Percentiles rank a stretch among this genome's conserved stretches.
Evolutionary conservation across 352 stramenopile species (phyloP).

Genomic region (Blastocystis sp.): DNA sequence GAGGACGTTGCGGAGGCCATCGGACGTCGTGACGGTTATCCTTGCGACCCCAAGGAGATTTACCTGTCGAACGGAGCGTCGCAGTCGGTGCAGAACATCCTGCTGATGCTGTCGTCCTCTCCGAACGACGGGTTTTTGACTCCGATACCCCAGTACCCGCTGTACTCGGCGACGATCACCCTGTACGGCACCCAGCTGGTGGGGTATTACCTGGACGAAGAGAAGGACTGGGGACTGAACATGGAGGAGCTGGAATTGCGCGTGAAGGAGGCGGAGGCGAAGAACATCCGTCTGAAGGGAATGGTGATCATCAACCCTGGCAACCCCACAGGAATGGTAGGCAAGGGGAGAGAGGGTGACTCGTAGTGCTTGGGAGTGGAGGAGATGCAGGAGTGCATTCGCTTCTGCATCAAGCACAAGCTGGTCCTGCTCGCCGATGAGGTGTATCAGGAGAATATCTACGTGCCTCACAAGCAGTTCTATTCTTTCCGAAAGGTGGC

Average conservation of each 20-base stretch:
- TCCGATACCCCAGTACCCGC: constrained; percentile 96
- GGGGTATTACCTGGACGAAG: constrained; percentile 93
- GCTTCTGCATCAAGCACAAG: constrained; percentile 85
- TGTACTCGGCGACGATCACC: constrained; percentile 94
- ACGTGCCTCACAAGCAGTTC: constrained; percentile 82
- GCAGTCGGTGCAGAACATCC: constrained; percentile 82
- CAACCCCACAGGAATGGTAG: constrained; percentile 91
- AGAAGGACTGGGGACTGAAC: constrained; percentile 80
- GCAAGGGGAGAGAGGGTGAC: constrained; percentile 61
- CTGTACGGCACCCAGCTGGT: constrained; percentile 85
- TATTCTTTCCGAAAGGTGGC: constrained; percentile 88
- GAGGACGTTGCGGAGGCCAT: constrained; percentile 83
- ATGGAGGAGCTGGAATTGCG: constrained; percentile 77
- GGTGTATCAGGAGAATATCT: constrained; percentile 99
- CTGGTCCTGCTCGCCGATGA: constrained; percentile 91
- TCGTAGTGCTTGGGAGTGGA: constrained; percentile 69
- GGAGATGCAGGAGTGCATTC: constrained; percentile 87
- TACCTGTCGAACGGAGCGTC: constrained; percentile 93
- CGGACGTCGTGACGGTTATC: constrained; percentile 76
- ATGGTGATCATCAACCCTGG: constrained; percentile 99
- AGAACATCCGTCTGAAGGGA: constrained; percentile 82
- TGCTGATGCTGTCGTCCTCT: constrained; percentile 83
- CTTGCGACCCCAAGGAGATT: constrained; percentile 84
- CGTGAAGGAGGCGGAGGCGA: constrained; percentile 74
- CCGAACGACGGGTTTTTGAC: constrained; percentile 82